These are phyloP conservation scores for Arthrinium phaeospermum DNA, from an alignment of 2,329 filamentous ascomycete species.

Conservation along the genomic window DNA sequence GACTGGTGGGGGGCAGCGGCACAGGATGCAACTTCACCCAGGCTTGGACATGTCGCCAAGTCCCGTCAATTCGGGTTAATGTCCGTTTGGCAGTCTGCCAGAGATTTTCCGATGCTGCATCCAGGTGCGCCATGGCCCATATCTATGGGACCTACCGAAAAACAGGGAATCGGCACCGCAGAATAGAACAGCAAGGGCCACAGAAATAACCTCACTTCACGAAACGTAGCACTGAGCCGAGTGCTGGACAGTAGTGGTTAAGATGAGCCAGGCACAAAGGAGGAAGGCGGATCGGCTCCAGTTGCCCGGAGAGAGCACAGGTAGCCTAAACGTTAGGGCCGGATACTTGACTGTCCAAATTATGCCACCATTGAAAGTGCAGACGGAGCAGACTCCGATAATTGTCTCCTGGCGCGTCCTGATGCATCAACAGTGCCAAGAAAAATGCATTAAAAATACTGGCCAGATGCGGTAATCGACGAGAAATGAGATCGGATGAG, in stretches of 20 bases:
- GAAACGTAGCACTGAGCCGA: background rate
- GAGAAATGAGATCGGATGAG: background rate
- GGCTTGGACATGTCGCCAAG: background rate
- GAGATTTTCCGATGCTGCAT: slow-evolving; percentile 1
- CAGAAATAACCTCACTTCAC: background rate
- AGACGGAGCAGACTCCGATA: background rate
- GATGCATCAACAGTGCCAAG: background rate
- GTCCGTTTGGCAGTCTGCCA: background rate
- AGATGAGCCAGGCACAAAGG: background rate
- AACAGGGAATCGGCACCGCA: background rate
- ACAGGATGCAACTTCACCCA: background rate
- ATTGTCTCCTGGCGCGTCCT: background rate
- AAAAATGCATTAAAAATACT: background rate
- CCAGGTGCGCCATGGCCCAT: background rate
- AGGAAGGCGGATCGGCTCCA: background rate
- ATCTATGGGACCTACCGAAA: background rate
- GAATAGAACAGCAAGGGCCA: background rate
- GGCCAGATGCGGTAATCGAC: background rate
- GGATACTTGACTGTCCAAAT: background rate
- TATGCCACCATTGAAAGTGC: background rate
- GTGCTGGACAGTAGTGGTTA: background rate
- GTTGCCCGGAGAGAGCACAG: background rate
- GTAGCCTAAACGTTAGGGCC: background rate
- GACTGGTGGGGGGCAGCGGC: background rate
- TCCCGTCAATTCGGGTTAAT: background rate